Evolutionary conservation across 495 filamentous ascomycete genomes (phyloP), one percentile per base, ranked within the genome.

Genomic region (Aeminium ludgeri): DNA sequence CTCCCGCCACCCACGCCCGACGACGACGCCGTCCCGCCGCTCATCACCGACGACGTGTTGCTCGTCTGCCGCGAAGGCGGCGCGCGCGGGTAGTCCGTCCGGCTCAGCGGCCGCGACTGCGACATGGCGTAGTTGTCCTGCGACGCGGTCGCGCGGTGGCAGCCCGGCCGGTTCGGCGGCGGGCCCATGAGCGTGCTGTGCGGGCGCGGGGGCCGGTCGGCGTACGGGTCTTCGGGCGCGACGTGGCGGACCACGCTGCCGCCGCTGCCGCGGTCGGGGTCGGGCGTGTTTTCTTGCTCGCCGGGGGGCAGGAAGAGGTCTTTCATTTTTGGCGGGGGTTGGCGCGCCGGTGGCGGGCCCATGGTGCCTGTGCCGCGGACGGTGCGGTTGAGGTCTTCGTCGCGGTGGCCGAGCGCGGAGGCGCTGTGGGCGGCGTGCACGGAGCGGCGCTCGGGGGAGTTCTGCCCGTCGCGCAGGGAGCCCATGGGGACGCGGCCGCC

Each of bases 241-340:
- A 92, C 73, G 25, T 82, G 74, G 20, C 85, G 74, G 6, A 94
- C 81, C 20, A 82, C 72, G 48, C 80, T 84, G 11, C 68, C 66
- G 48, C 72, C 71, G 30, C 78, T 72, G 34, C 44, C 36, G 20
- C 33, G 33, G 29, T 51, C 42, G n/a, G n/a, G n/a, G n/a, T n/a
- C n/a, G 27, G 8, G 10, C 13, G 45, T 28, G 46, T 54, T 48
- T 16, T 57, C 51, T 30, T 48, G 40, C 27, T 45, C 27, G n/a
- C 41, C 19, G 15, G 73, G 76, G 1, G 78, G 77, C 13, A 79
- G 63, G 19, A 77, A 76, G 10, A 89, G 74, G 43, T 86, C 83
- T 47, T 85, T 73, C 86, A 94, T 92, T 55, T 84, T 81, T 25
- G 86, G 85, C 25, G 86, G 86, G 23, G 86, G 83, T n/a, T n/a